These are phyloP conservation scores for Gossypium longicalyx DNA, from an alignment of 345 rosid species.

Conservation along the genomic window DNA sequence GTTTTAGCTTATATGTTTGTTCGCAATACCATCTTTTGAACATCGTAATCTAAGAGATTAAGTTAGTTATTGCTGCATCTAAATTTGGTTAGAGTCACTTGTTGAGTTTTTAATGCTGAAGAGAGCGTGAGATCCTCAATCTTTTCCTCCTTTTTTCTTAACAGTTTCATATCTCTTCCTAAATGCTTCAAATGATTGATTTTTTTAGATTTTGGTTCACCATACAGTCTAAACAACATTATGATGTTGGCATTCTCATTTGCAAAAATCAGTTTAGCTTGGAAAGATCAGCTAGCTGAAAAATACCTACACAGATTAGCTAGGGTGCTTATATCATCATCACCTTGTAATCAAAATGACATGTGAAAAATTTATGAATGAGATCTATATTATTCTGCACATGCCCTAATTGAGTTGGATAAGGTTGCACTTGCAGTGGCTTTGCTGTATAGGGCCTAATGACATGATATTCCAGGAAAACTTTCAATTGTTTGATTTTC, in stretches of 20 bases:
- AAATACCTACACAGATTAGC: not conserved
- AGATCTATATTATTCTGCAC: not conserved
- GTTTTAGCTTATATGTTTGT: not conserved
- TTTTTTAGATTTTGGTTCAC: not conserved
- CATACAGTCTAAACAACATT: not conserved
- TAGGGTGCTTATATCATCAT: not conserved
- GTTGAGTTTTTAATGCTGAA: not conserved
- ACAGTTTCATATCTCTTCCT: not conserved
- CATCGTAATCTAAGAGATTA: not conserved
- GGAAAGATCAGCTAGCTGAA: not conserved
- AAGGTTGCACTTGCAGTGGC: not conserved
- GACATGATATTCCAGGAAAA: not conserved
- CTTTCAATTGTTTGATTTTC: not conserved
- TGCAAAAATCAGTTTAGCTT: not conserved
- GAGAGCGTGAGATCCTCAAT: constrained; percentile 2
- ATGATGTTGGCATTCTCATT: not conserved
- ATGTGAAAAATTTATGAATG: not conserved
- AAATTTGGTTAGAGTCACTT: not conserved
- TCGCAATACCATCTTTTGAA: not conserved
- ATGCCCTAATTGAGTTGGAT: not conserved
- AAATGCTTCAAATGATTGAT: not conserved
- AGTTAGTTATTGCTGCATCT: not conserved
- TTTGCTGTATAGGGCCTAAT: not conserved
- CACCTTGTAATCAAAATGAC: not conserved
- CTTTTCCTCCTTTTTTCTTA: not conserved